A percentile compares a stretch with the other conserved stretches of the same genome.
Evolutionary conservation across 805 yeast genomes (phyloP).

Genomic region (Nakazawaea pomicola): DNA sequence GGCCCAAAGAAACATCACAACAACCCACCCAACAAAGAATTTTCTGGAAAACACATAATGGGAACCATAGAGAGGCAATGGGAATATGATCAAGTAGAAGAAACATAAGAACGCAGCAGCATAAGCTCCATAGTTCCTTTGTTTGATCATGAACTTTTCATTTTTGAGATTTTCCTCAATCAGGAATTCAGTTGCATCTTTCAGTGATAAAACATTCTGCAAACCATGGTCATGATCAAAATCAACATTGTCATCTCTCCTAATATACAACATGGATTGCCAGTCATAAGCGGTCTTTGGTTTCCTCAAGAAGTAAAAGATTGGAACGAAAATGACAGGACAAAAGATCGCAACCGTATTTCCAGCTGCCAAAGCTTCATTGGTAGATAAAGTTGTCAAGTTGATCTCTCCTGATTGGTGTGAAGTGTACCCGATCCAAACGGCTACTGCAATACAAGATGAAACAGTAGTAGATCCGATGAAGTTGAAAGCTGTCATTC

Average conservation of each 20-base stretch:
- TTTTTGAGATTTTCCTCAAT: conserved; percentile 19
- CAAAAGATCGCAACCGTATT: conserved; percentile 50
- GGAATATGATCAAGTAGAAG: conserved; percentile 26
- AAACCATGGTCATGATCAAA: conserved; percentile 27
- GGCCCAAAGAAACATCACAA: conserved; percentile 34
- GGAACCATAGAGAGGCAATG: conserved; percentile 38
- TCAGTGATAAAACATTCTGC: conserved; percentile 22
- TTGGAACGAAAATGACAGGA: conserved; percentile 41
- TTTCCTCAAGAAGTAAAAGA: conserved; percentile 37
- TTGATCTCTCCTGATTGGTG: conserved; percentile 23
- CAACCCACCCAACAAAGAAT: conserved; percentile 34
- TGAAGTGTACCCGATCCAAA: conserved; percentile 32
- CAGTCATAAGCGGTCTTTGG: conserved; percentile 48
- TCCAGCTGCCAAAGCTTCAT: conserved; percentile 52
- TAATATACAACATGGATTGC: conserved; percentile 39
- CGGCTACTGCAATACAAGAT: conserved; percentile 40
- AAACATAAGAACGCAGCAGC: conserved; percentile 22
- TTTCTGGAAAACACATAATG: conserved; percentile 30
- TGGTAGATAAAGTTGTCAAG: conserved; percentile 37
- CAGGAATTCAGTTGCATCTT: conserved; percentile 24
- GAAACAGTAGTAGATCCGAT: conserved; percentile 41
- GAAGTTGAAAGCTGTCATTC: conserved; percentile 41
- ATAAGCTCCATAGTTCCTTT: conserved; percentile 23
- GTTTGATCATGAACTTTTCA: conserved; percentile 21
- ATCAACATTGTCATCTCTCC: conserved; percentile 35